Conservation (phyloP, 208 protist genomes). For the Sergeia podlipaevii region DNA sequence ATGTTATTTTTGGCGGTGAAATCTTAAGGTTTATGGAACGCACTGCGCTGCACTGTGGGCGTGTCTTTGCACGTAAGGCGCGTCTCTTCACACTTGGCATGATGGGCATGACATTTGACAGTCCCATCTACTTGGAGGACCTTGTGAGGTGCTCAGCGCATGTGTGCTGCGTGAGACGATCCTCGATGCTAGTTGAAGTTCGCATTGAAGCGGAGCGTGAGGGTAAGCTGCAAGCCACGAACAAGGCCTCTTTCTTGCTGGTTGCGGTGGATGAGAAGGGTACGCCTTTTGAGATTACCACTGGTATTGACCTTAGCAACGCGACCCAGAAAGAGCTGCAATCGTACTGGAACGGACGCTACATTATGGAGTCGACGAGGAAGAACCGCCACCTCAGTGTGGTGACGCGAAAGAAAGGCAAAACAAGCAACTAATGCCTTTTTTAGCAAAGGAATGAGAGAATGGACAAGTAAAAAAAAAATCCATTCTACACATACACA, state of each 20-base stretch:
- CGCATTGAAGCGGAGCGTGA: slow-evolving; percentile 13
- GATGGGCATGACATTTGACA: slow-evolving; percentile 51
- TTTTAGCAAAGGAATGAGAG: no score
- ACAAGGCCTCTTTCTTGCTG: slow-evolving; percentile 42
- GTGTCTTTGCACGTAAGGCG: slow-evolving; percentile 30
- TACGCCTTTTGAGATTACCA: slow-evolving; percentile 16
- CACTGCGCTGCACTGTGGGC: slow-evolving; percentile 48
- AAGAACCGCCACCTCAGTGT: neutral
- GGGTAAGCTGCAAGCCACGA: slow-evolving; percentile 20
- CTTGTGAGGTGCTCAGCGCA: slow-evolving; percentile 20
- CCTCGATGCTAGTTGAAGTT: slow-evolving; percentile 26
- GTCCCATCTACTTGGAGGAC: slow-evolving; percentile 32
- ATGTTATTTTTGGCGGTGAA: slow-evolving; percentile 54
- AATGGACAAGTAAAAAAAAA: no score
- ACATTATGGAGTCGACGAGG: slow-evolving; percentile 3
- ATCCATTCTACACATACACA: slow-evolving; percentile 4
- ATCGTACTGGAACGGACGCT: slow-evolving; percentile 17
- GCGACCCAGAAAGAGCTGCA: slow-evolving; percentile 19
- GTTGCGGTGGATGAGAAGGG: slow-evolving; percentile 20
- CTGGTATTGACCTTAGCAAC: slow-evolving; percentile 31
- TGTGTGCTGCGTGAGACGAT: slow-evolving; percentile 35
- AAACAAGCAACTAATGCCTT: no score
- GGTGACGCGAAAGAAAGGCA: no score
- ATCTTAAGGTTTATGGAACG: slow-evolving; percentile 54
- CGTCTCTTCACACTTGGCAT: slow-evolving; percentile 41